Evolutionary conservation across 2,329 filamentous ascomycete genomes (phyloP), one percentile per base, ranked within the genome.

Genomic region (Claviceps lovelessii): DNA sequence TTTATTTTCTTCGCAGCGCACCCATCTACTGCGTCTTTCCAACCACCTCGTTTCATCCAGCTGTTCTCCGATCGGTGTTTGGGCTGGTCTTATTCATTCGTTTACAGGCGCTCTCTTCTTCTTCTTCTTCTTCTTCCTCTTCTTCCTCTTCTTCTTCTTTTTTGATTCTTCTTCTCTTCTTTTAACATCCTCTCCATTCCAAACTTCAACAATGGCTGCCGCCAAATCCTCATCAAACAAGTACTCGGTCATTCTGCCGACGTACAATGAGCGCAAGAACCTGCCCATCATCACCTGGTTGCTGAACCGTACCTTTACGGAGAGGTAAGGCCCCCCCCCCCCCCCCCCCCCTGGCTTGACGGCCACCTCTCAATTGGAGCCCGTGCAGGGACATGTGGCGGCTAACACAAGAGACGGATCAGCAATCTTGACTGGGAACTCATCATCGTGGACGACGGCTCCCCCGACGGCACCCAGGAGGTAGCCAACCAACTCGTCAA

Each of bases 251-350:
- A 91, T 98, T 68, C 83, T 98, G 61, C 93, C 93, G 56, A 98
- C 93, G 58, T 98, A 95, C 82, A 97, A 98, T 72, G 93, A 98
- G 80, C 88, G 93, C 68, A 84, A 84, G 71, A 98, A 98, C 75
- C 83, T 98, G 62, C 93, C 93, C 65, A 93, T 98, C 70, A 89
- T 97, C 68, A 82, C 86, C 66, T 97, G 90, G 88, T 76, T 98
- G 70, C 80, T 98, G 62, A 88, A 95, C 75, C 85, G 84, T 70
- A 96, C 85, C 59, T 97, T 97, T 71, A 88, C 84, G 52, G 83
- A 95, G 70, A 79, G 86, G 91, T 96, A 76, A 51, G 60, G 81
- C 6, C 19, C 47, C 23, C 2, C 23, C 23, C 23, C 23, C 3
- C 23, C 23, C 23, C 23, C 23, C 23, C 23, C 3, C 7, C n/a